These are phyloP conservation scores for Dryas octopetala DNA, from an alignment of 306 rosid species.

Conservation along the genomic window DNA sequence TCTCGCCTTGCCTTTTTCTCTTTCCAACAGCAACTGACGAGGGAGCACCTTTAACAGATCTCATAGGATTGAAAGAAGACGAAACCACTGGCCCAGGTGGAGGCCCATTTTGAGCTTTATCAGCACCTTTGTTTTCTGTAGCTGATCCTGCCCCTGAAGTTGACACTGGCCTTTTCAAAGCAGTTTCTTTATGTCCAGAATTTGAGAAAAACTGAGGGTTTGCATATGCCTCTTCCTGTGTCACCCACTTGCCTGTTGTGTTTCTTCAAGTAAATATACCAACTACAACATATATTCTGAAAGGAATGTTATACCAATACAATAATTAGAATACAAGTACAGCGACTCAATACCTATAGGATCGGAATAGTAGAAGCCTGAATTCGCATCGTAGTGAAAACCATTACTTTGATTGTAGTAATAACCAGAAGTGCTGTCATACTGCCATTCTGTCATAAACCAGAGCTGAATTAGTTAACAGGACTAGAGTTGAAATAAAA, in stretches of 20 bases:
- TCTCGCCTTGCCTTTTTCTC: conserved; percentile 73
- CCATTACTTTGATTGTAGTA: conserved; percentile 80
- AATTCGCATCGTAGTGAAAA: conserved; percentile 72
- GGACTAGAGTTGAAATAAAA: conserved; percentile 27
- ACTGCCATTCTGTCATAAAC: conserved; percentile 80
- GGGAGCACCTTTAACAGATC: conserved; percentile 67
- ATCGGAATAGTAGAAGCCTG: conserved; percentile 90
- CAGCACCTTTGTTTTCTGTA: conserved; percentile 37
- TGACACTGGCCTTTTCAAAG: conserved; percentile 41
- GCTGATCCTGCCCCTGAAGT: conserved; percentile 41
- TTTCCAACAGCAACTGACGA: conserved; percentile 80
- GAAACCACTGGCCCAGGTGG: conserved; percentile 69
- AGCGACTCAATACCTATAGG: conserved; percentile 55
- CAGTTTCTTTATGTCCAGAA: conserved; percentile 38
- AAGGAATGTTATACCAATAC: background rate
- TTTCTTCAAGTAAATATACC: conserved; percentile 33
- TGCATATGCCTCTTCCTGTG: conserved; percentile 89
- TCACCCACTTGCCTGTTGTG: conserved; percentile 91
- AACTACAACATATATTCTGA: conserved; percentile 9
- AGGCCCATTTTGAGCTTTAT: conserved; percentile 41
- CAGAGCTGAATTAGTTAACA: conserved; percentile 45
- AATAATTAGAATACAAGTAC: conserved; percentile 4
- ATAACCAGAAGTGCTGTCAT: conserved; percentile 78
- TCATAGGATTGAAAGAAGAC: conserved; percentile 57
- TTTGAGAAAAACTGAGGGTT: conserved; percentile 63